These are phyloP conservation scores for Stachybotrys chartarum DNA, from an alignment of 2,329 filamentous ascomycete genomes.

Conservation along the genomic window DNA sequence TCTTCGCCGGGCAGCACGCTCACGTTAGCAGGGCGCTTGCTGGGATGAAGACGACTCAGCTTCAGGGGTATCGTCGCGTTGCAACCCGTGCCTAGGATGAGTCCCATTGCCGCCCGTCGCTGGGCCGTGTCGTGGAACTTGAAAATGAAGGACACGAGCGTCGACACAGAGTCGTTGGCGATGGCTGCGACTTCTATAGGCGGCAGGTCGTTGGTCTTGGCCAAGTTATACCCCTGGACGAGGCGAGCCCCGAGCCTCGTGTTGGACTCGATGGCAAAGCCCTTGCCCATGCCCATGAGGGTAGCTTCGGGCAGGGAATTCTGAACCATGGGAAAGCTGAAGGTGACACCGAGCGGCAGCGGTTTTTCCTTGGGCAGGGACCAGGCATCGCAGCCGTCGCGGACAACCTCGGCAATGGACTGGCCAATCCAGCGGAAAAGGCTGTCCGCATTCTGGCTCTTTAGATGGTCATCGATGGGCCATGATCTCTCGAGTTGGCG, in stretches of 20 bases:
- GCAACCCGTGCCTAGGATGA: conserved; percentile 75
- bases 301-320: conserved; percentile 54
- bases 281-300: conserved; percentile 64
- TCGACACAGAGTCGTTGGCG: conserved; percentile 75
- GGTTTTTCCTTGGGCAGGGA: conserved; percentile 33
- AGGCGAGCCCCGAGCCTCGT: conserved; percentile 55
- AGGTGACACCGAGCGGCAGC: conserved; percentile 61
- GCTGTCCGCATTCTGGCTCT: conserved; percentile 65
- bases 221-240: conserved; percentile 48
- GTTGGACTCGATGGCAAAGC: conserved; percentile 55
- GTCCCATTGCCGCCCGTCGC: conserved; percentile 66
- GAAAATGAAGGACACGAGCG: conserved; percentile 70
- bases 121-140: conserved; percentile 53
- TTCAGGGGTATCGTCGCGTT: conserved; percentile 74
- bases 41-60: conserved; percentile 52
- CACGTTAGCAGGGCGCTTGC: conserved; percentile 49
- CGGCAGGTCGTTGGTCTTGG: conserved; percentile 45
- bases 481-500: conserved; percentile 62
- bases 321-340: conserved; percentile 65
- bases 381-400: conserved; percentile 41
- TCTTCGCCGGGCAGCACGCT: conserved; percentile 38
- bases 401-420: conserved; percentile 68
- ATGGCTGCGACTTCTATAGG: conserved; percentile 67
- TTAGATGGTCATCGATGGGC: conserved; percentile 67
- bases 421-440: conserved; percentile 77